A percentile compares a stretch with the other conserved stretches of the same genome.
phyloP scores from a whole-genome alignment of 2,329 filamentous ascomycete genomes.

The Juglanconis oblonga region DNA sequence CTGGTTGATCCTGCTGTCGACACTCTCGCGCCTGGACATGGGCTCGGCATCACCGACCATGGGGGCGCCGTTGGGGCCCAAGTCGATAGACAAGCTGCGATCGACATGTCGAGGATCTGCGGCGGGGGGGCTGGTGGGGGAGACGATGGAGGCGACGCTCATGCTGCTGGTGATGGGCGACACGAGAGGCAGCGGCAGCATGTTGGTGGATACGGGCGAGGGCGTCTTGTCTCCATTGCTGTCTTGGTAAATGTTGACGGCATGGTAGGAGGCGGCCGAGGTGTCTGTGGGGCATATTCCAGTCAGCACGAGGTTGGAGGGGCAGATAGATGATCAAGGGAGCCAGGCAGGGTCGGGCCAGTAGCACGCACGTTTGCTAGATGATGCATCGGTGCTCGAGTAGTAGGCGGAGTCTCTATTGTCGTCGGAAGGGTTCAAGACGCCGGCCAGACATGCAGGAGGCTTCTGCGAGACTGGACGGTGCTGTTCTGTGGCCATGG shows the following conservation, averaged over 20 bases:
- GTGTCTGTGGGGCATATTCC: slow-evolving; percentile 33
- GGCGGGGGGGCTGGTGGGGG: slow-evolving; percentile 50
- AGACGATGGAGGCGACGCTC: slow-evolving; percentile 66
- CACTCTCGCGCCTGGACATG: slow-evolving; percentile 70
- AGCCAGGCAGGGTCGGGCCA: slow-evolving; percentile 12
- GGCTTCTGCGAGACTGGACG: slow-evolving; percentile 41
- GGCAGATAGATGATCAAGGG: background rate
- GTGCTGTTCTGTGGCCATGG: slow-evolving; percentile 36
- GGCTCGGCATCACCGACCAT: slow-evolving; percentile 34
- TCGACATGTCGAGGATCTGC: slow-evolving; percentile 43
- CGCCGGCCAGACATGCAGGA: slow-evolving; percentile 47
- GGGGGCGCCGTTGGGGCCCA: slow-evolving; percentile 30
- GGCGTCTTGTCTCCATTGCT: slow-evolving; percentile 59
- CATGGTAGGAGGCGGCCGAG: slow-evolving; percentile 43
- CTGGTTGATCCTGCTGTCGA: slow-evolving; percentile 75
- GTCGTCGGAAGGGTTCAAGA: slow-evolving; percentile 49
- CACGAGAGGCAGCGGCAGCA: slow-evolving; percentile 49
- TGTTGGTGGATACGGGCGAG: slow-evolving; percentile 52
- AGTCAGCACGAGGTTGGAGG: slow-evolving; percentile 19
- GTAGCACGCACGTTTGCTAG: slow-evolving; percentile 46
- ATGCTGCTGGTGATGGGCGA: slow-evolving; percentile 59
- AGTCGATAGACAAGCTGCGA: slow-evolving; percentile 40
- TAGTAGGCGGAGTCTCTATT: slow-evolving; percentile 52
- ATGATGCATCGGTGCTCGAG: slow-evolving; percentile 45
- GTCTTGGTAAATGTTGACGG: slow-evolving; percentile 44